A percentile compares a stretch with the other conserved stretches of the same genome.
Evolutionary conservation across 352 stramenopile species (phyloP).

Genomic region (Globisporangium nagaii): DNA sequence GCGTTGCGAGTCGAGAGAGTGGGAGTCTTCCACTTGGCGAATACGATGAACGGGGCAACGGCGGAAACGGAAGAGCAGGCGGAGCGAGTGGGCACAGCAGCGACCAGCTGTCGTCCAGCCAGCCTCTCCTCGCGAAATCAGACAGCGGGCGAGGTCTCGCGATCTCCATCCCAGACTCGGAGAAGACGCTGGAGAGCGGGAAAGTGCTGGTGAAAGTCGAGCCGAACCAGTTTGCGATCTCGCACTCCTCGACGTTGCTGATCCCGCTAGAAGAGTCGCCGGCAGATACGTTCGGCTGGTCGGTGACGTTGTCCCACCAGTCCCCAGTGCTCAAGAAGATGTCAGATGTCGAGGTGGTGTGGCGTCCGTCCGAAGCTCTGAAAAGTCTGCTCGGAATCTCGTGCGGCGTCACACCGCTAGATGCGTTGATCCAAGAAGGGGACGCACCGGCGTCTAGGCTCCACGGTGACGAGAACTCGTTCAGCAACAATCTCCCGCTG

Average conservation of each 20-base stretch:
- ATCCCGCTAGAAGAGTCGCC: slow-evolving; percentile 75
- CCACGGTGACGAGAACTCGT: not conserved
- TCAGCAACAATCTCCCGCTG: slow-evolving; percentile 24
- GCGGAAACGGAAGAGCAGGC: not conserved
- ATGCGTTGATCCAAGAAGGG: slow-evolving; percentile 23
- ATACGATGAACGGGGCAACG: not conserved
- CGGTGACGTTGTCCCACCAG: slow-evolving; percentile 31
- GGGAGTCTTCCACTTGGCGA: not conserved
- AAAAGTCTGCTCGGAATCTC: slow-evolving; percentile 45
- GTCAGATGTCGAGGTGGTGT: slow-evolving; percentile 43
- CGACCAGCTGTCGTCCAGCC: not conserved
- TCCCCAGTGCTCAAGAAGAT: slow-evolving; percentile 17
- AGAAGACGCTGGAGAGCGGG: not conserved
- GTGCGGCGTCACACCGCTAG: slow-evolving; percentile 29
- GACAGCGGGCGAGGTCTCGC: slow-evolving; percentile 1
- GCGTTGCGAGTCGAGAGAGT: not conserved
- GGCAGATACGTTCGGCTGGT: slow-evolving; percentile 52
- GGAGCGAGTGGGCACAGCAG: not conserved
- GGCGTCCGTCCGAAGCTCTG: slow-evolving; percentile 43
- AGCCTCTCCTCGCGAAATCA: not conserved
- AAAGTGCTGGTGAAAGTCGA: slow-evolving; percentile 23
- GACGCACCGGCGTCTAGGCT: not conserved
- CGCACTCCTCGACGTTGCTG: slow-evolving; percentile 45
- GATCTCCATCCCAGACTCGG: slow-evolving; percentile 13
- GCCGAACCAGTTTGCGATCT: slow-evolving; percentile 32